A percentile compares a stretch with the other conserved stretches of the same genome.
Evolutionary conservation across 768 basidiomycete genomes (phyloP).

Genomic region (Lepiota brunneoincarnata): DNA sequence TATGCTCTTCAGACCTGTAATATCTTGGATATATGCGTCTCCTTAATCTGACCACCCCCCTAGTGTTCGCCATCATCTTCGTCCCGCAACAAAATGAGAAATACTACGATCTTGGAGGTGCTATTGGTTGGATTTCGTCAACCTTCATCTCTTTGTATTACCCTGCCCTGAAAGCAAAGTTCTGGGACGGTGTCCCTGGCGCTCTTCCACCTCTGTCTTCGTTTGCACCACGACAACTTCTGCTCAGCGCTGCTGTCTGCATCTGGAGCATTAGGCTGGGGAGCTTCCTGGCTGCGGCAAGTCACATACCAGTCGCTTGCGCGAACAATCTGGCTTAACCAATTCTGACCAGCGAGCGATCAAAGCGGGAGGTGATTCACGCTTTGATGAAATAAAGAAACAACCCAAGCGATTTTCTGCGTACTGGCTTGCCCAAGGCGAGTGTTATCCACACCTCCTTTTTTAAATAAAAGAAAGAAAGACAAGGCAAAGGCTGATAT

Average conservation of each 20-base stretch:
- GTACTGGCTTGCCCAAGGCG: slow-evolving; percentile 65
- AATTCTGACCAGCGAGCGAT: slow-evolving; percentile 29
- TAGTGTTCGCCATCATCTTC: slow-evolving; percentile 56
- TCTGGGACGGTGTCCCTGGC: slow-evolving; percentile 35
- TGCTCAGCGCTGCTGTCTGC: slow-evolving; percentile 53
- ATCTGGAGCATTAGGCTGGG: slow-evolving; percentile 68
- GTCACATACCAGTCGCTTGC: slow-evolving; percentile 6
- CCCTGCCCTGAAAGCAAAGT: slow-evolving; percentile 49
- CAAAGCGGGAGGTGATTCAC: slow-evolving; percentile 58
- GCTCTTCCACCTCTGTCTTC: slow-evolving; percentile 39
- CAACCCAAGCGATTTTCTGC: slow-evolving; percentile 42
- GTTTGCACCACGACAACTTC: slow-evolving; percentile 59
- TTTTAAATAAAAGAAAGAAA: too few species aligned
- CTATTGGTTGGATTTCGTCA: slow-evolving; percentile 63
- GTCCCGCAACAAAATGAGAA: slow-evolving; percentile 65
- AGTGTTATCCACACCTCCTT: not conserved
- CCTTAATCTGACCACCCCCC: not conserved
- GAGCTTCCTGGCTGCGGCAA: slow-evolving; percentile 50
- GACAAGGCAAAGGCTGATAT: not conserved
- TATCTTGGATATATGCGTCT: slow-evolving; percentile 8
- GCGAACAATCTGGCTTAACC: not conserved
- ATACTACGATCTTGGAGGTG: slow-evolving; percentile 66
- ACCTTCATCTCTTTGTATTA: slow-evolving; percentile 62
- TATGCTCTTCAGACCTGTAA: slow-evolving; percentile 50
- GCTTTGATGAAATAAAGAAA: slow-evolving; percentile 57